These are phyloP conservation scores for Wickerhamiella sergipiensis DNA, from an alignment of 805 yeast genomes.

Conservation along the genomic window DNA sequence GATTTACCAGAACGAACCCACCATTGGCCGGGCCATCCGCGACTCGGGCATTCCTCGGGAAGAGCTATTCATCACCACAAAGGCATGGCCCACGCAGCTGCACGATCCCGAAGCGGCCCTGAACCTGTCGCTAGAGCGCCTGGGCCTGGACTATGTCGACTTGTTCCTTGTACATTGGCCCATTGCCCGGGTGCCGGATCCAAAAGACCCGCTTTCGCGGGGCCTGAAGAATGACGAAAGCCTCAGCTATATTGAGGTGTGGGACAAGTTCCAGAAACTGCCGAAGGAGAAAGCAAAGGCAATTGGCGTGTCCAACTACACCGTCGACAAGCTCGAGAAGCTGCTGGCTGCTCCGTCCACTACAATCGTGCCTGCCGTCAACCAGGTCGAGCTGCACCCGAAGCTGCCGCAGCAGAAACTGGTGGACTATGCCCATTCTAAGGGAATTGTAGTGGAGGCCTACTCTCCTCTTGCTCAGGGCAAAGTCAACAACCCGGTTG, in stretches of 20 bases:
- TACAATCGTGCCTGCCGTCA: slow-evolving; percentile 37
- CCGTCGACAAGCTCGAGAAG: slow-evolving; percentile 38
- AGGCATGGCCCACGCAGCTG: slow-evolving; percentile 35
- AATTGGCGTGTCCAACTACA: slow-evolving; percentile 67
- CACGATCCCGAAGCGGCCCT: slow-evolving; percentile 35
- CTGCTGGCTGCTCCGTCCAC: slow-evolving; percentile 27
- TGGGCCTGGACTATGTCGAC: slow-evolving; percentile 50
- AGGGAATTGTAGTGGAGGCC: slow-evolving; percentile 42
- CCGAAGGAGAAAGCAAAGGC: slow-evolving; percentile 40
- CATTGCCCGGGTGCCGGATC: slow-evolving; percentile 22
- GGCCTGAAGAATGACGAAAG: slow-evolving; percentile 13
- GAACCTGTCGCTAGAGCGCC: slow-evolving; percentile 35
- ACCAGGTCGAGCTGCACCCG: slow-evolving; percentile 58
- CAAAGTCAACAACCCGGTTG: slow-evolving; percentile 33
- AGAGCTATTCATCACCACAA: slow-evolving; percentile 50
- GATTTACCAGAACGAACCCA: slow-evolving; percentile 49
- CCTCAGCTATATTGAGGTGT: slow-evolving; percentile 38
- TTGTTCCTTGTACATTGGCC: slow-evolving; percentile 62
- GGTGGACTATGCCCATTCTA: slow-evolving; percentile 30
- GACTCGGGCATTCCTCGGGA: slow-evolving; percentile 32
- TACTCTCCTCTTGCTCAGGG: slow-evolving; percentile 25
- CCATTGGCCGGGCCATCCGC: slow-evolving; percentile 43
- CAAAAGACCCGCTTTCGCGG: slow-evolving; percentile 25
- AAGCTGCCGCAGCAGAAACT: slow-evolving; percentile 44
- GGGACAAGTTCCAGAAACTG: slow-evolving; percentile 49